Conservation (phyloP, 805 yeast species). For the Suhomyces emberorum region DNA sequence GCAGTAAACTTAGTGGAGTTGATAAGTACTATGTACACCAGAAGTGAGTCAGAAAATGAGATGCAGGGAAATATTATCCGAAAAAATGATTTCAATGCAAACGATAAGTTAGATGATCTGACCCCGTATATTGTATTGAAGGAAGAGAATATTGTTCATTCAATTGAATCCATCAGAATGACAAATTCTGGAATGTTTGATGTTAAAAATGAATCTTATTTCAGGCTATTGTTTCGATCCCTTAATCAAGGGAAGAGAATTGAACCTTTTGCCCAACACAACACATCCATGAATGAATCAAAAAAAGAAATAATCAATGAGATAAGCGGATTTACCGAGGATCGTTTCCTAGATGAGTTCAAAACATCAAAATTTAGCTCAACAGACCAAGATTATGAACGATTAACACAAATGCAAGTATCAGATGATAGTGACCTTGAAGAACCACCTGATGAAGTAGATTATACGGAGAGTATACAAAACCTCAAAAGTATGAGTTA, state of each 20-base stretch:
- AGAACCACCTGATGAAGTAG: not conserved
- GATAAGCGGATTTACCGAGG: constrained; percentile 5
- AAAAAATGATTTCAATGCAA: not conserved
- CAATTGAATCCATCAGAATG: not conserved
- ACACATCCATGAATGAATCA: no score
- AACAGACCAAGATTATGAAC: constrained; percentile 4
- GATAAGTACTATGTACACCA: constrained; percentile 16
- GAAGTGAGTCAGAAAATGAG: not conserved
- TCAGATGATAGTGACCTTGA: constrained; percentile 25
- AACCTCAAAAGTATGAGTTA: not conserved
- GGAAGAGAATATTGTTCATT: not conserved
- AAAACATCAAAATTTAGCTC: constrained; percentile 6
- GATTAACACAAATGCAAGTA: constrained; percentile 27
- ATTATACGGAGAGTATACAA: not conserved
- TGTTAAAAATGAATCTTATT: not conserved
- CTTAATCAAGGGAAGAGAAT: not conserved
- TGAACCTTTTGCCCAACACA: not conserved
- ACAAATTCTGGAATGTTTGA: not conserved
- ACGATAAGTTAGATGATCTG: not conserved
- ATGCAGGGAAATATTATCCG: not conserved
- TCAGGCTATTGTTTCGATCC: not conserved
- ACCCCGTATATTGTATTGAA: not conserved
- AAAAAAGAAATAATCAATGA: not conserved
- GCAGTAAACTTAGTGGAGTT: constrained; percentile 34
- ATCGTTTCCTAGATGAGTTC: constrained; percentile 14